Base-by-base conservation (phyloP, 2,329 filamentous ascomycete species). In the Davidsoniella neocaledoniae region DNA sequence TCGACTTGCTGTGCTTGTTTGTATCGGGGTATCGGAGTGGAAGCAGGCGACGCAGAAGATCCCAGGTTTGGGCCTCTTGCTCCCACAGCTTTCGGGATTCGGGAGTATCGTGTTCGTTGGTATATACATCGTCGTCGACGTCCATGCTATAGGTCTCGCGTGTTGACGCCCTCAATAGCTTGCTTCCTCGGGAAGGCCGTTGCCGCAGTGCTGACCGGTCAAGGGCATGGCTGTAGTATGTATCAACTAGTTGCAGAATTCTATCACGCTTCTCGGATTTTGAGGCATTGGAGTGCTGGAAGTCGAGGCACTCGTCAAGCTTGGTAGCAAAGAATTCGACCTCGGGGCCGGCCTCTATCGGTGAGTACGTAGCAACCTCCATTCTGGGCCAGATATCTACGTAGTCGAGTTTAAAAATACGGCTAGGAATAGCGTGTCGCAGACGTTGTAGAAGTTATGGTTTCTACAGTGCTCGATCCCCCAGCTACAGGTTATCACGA, bases 41-140 rank as follows among this genome's bases (percentile, higher is more conserved):
- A 47, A 94, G 72, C 54, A 94, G 70, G 38, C 84, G 75, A 45
- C 79, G 74, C 52, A 96, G 68, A 25, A 96, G 70, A 59, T 93
- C 81, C 91, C 91, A 98, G 0, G 87, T 91, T 58, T 93, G 86
- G 39, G 80, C 77, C 64, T 98, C 91, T 55, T 83, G 74, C 63
- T 93, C 79, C 72, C 86, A 82, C 50, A 74, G 59, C 73, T 55
- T 60, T 45, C 56, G 58, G 44, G 63, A 58, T 12, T 59, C 57
- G 16, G 14, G 53, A 29, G 29, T 33, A 4, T 57, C 50, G 54
- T 54, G 39, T 57, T 58, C 52, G 56, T 56, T 43, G 53, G 55
- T 46, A 54, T 58, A 58, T 25, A 64, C 60, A 14, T 70, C 68
- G 39, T 74, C 73, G 54, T 79, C 76, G 6, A 72, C 57, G 46